These are phyloP conservation scores for Lentinula edodes DNA, from an alignment of 768 basidiomycete genomes.

Conservation along the genomic window DNA sequence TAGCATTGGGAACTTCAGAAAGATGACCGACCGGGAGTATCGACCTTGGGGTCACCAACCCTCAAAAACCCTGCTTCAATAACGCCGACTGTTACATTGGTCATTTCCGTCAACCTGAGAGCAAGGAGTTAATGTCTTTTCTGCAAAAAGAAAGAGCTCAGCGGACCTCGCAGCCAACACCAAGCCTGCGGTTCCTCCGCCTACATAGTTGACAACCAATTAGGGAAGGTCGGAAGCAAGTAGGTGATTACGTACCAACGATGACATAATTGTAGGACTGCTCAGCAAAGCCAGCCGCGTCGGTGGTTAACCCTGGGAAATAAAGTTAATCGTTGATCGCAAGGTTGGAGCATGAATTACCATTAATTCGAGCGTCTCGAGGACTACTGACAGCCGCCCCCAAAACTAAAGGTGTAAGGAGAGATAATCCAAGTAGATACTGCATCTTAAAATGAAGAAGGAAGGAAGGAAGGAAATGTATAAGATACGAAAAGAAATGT, in stretches of 20 bases:
- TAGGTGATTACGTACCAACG: not conserved
- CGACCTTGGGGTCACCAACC: conserved; percentile 14
- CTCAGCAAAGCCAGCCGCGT: conserved; percentile 3
- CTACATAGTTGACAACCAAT: not conserved
- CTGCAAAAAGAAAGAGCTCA: too few relatives aligned
- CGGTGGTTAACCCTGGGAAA: conserved; percentile 3
- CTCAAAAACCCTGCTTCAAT: conserved; percentile 15
- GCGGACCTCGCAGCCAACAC: conserved; percentile 8
- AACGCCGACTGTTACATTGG: conserved; percentile 14
- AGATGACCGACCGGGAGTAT: conserved; percentile 11
- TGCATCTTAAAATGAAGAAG: not conserved
- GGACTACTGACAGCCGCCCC: not conserved
- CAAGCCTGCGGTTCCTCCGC: conserved; percentile 15
- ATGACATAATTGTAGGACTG: conserved; percentile 1
- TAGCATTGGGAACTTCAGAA: not conserved
- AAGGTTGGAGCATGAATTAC: not conserved
- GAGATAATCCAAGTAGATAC: not conserved
- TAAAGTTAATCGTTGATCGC: not conserved
- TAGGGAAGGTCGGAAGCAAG: not conserved
- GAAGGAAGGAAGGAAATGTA: not conserved
- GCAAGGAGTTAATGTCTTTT: not conserved
- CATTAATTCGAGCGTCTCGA: not conserved
- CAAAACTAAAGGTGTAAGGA: not conserved
- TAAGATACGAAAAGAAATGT: not conserved
- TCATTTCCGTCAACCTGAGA: conserved; percentile 7